Evolutionary conservation across 192 early-diverging fungal species (phyloP).

Genomic region (Pecoramyces ruminantium): DNA sequence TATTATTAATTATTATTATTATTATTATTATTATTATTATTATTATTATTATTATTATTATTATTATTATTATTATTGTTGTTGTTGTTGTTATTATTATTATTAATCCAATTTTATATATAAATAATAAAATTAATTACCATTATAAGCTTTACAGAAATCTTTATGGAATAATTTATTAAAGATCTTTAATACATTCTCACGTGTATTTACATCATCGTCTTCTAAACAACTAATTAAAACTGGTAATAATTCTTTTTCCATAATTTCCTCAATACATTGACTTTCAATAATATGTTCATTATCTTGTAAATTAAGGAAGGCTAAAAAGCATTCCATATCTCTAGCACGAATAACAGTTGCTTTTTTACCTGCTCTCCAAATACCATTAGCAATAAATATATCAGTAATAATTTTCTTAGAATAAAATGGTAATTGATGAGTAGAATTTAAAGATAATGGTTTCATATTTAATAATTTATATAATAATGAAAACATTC

Average conservation of each 20-base stretch:
- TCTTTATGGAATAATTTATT: constrained; percentile 12
- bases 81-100: too few species aligned
- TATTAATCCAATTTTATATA: too few species aligned
- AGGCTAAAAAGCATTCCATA: background rate
- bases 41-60: too few species aligned
- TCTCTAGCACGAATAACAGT: background rate
- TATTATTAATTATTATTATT: too few species aligned
- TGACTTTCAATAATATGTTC: background rate
- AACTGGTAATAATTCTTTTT: constrained; percentile 8
- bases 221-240: constrained; percentile 21
- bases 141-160: background rate
- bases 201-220: constrained; percentile 12
- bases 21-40: too few species aligned
- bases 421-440: constrained; percentile 5
- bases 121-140: background rate
- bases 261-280: background rate
- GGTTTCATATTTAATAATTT: constrained; percentile 2
- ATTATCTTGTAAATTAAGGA: background rate
- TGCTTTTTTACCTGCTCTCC: constrained; percentile 24
- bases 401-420: constrained; percentile 12
- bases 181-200: constrained; percentile 8
- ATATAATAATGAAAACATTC: constrained; percentile 14
- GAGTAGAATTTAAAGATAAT: constrained; percentile 11
- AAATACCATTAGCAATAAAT: constrained; percentile 14
- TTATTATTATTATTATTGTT: too few species aligned